Percentiles rank a stretch among this genome's conserved stretches.
These are phyloP conservation scores for Kwoniella pini DNA, from an alignment of 768 basidiomycete genomes.

Conservation along the genomic window DNA sequence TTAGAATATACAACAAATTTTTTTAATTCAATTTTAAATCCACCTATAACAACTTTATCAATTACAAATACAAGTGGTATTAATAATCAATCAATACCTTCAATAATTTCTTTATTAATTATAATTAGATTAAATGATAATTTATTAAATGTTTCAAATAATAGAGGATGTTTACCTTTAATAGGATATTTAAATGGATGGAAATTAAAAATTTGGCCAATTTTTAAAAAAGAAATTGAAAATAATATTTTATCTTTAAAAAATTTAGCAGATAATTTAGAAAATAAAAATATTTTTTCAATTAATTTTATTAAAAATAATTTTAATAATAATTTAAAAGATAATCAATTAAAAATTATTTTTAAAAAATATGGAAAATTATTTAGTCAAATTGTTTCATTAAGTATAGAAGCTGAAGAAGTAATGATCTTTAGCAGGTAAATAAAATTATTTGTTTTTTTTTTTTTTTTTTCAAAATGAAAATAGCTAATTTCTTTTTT, in stretches of 20 bases:
- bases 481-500: too few relatives aligned
- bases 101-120: constrained; percentile 74
- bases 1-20: constrained; percentile 83
- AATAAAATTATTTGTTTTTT: constrained; percentile 47
- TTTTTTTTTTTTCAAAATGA: too few relatives aligned
- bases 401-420: constrained; percentile 83
- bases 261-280: constrained; percentile 73
- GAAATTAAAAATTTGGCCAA: constrained; percentile 86
- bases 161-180: constrained; percentile 73
- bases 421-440: constrained; percentile 97
- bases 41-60: constrained; percentile 50
- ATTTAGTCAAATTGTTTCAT: constrained; percentile 77
- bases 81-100: constrained; percentile 56
- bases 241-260: constrained; percentile 79
- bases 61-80: too few relatives aligned
- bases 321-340: constrained; percentile 67
- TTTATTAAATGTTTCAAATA: constrained; percentile 71
- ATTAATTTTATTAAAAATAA: constrained; percentile 56
- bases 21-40: constrained; percentile 67
- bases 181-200: constrained; percentile 78
- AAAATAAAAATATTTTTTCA: constrained; percentile 34
- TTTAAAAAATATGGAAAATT: constrained; percentile 74
- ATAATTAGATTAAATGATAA: constrained; percentile 91
- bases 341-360: constrained; percentile 68
- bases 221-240: constrained; percentile 85